These are phyloP conservation scores for Candida xyloterini DNA, from an alignment of 805 yeast species.

Conservation along the genomic window DNA sequence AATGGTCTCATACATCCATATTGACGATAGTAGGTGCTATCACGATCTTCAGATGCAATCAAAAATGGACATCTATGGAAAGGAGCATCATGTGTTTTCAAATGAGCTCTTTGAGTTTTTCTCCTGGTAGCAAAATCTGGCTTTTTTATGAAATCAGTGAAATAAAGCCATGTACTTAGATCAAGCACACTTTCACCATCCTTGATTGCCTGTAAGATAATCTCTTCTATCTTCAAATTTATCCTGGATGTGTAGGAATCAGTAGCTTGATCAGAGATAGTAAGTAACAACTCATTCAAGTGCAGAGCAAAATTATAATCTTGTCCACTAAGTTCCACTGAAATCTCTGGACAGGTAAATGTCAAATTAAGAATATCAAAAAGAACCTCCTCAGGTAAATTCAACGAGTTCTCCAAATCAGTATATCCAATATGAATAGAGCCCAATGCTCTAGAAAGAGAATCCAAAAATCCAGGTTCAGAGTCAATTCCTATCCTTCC, in stretches of 20 bases:
- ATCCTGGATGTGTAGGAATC: constrained; percentile 56
- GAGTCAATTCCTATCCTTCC: constrained; percentile 59
- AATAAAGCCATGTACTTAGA: constrained; percentile 53
- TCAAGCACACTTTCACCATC: constrained; percentile 33
- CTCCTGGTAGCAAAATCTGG: constrained; percentile 45
- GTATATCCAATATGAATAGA: constrained; percentile 60
- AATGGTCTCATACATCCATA: constrained; percentile 57
- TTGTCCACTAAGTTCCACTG: constrained; percentile 39
- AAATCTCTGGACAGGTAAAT: constrained; percentile 49
- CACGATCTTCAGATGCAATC: constrained; percentile 48
- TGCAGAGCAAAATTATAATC: constrained; percentile 25
- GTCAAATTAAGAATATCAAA: constrained; percentile 69
- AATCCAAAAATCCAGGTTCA: constrained; percentile 42
- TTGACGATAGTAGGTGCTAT: constrained; percentile 43
- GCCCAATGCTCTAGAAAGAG: constrained; percentile 39
- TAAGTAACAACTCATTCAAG: constrained; percentile 33
- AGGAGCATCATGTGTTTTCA: constrained; percentile 74
- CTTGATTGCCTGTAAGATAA: constrained; percentile 32
- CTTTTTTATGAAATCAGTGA: constrained; percentile 60
- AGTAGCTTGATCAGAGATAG: constrained; percentile 69
- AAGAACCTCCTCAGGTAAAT: constrained; percentile 51
- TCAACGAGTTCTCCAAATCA: constrained; percentile 75
- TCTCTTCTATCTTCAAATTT: constrained; percentile 46
- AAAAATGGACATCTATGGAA: constrained; percentile 78
- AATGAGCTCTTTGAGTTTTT: constrained; percentile 58